Evolutionary conservation across 2,329 filamentous ascomycete genomes (phyloP).

Genomic region (Ilyonectria destructans): DNA sequence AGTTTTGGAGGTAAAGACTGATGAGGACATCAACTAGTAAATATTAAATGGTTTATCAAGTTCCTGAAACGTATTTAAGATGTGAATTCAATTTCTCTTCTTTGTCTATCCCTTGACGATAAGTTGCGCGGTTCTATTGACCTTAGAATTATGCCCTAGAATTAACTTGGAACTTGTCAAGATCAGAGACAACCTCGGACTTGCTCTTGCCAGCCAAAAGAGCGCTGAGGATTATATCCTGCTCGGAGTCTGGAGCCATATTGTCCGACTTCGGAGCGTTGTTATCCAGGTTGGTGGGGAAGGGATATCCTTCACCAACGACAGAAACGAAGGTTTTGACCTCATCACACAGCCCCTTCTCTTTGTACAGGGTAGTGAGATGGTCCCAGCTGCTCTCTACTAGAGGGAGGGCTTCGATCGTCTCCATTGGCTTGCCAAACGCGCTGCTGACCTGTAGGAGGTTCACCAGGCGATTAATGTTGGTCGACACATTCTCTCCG

Average conservation of each 20-base stretch:
- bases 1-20: constrained; percentile 7
- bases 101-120: background rate
- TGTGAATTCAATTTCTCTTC: background rate
- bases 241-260: constrained; percentile 75
- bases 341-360: constrained; percentile 57
- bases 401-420: constrained; percentile 66
- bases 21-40: background rate
- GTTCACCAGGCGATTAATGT: constrained; percentile 71
- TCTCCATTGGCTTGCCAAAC: constrained; percentile 77
- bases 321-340: constrained; percentile 65
- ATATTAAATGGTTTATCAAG: background rate
- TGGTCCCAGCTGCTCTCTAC: constrained; percentile 63
- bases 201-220: constrained; percentile 60
- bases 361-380: constrained; percentile 52
- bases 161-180: constrained; percentile 49
- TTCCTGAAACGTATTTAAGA: too few species aligned
- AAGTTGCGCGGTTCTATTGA: background rate
- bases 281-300: constrained; percentile 74
- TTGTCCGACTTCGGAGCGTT: constrained; percentile 69
- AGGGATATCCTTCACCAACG: constrained; percentile 73
- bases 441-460: constrained; percentile 74
- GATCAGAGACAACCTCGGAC: constrained; percentile 57
- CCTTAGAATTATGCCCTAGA: constrained; percentile 29
- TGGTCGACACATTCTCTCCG: constrained; percentile 67
- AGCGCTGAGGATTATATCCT: constrained; percentile 64